Conservation (phyloP, 1,284 basidiomycete species). For the Austroboletus olivaceoglutinosus region DNA sequence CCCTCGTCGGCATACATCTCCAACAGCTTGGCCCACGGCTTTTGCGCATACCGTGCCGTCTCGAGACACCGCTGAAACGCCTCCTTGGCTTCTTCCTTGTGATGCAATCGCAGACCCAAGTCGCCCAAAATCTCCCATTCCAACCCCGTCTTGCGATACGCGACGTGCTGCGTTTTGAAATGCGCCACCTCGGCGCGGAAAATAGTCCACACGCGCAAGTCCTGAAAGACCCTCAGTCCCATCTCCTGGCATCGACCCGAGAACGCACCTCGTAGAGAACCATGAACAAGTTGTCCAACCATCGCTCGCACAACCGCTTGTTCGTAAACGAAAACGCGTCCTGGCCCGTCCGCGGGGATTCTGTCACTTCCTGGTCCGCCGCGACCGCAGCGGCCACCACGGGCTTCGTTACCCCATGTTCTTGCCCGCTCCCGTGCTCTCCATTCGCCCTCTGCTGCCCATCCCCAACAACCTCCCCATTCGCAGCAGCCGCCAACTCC, state of each 20-base stretch:
- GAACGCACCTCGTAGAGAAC: constrained; percentile 85
- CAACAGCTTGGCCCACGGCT: constrained; percentile 90
- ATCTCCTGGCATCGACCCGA: not conserved
- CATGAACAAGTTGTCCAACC: constrained; percentile 99
- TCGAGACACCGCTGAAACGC: constrained; percentile 95
- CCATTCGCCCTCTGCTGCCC: not conserved
- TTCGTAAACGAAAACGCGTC: constrained; percentile 91
- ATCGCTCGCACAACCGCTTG: constrained; percentile 95
- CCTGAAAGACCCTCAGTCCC: constrained; percentile 44
- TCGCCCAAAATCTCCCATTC: constrained; percentile 99
- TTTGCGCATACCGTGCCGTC: constrained; percentile 79
- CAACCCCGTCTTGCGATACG: constrained; percentile 92
- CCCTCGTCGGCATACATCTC: constrained; percentile 95
- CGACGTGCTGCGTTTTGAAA: constrained; percentile 96
- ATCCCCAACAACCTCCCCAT: constrained; percentile 29
- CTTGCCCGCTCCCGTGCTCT: constrained; percentile 6
- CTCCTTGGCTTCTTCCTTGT: constrained; percentile 97
- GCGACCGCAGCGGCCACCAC: constrained; percentile 51
- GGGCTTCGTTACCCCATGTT: constrained; percentile 42
- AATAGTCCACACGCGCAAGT: constrained; percentile 98
- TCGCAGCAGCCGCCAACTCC: constrained; percentile 36
- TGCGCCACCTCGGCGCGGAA: constrained; percentile 99
- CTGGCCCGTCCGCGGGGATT: constrained; percentile 35
- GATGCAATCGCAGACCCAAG: constrained; percentile 86
- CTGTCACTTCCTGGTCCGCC: constrained; percentile 42